phyloP scores from a whole-genome alignment of 2,329 filamentous ascomycete genomes.

The Neonectria ditissima region DNA sequence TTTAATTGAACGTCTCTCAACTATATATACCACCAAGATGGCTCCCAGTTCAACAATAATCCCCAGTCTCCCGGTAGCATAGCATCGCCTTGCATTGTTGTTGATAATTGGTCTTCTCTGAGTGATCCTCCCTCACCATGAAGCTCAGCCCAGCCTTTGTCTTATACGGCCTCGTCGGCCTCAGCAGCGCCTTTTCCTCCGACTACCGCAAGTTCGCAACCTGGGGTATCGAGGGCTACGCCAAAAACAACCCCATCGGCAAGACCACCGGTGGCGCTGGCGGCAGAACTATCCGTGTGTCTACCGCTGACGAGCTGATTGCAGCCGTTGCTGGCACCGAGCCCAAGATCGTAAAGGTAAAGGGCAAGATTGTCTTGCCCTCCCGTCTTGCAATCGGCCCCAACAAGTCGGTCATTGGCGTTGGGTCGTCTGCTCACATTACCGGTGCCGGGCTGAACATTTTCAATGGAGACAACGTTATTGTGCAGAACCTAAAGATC shows the following conservation, averaged over 20 bases:
- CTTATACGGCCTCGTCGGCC: conserved; percentile 27
- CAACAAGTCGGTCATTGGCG: conserved; percentile 58
- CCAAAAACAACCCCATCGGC: conserved; percentile 52
- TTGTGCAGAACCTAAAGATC: conserved; percentile 54
- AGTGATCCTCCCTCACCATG: conserved; percentile 18
- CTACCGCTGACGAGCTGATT: conserved; percentile 55
- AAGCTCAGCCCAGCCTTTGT: conserved; percentile 31
- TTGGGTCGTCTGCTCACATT: conserved; percentile 50
- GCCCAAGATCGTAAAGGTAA: conserved; percentile 56
- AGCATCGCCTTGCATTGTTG: neutral
- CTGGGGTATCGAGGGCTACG: conserved; percentile 44
- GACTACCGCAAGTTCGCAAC: conserved; percentile 38
- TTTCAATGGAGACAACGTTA: conserved; percentile 52
- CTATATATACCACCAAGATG: neutral
- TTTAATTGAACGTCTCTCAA: neutral
- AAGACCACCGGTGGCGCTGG: conserved; percentile 55
- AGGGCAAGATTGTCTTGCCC: conserved; percentile 47
- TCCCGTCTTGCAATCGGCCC: conserved; percentile 57
- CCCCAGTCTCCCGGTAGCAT: neutral
- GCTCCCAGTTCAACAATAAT: neutral
- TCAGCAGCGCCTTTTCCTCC: conserved; percentile 31
- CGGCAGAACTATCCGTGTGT: conserved; percentile 61
- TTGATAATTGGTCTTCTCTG: neutral
- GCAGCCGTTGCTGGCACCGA: conserved; percentile 54
- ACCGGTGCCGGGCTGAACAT: conserved; percentile 52